Conservation (phyloP, 2,329 filamentous ascomycete genomes). For the Escovopsis sp. region DNA sequence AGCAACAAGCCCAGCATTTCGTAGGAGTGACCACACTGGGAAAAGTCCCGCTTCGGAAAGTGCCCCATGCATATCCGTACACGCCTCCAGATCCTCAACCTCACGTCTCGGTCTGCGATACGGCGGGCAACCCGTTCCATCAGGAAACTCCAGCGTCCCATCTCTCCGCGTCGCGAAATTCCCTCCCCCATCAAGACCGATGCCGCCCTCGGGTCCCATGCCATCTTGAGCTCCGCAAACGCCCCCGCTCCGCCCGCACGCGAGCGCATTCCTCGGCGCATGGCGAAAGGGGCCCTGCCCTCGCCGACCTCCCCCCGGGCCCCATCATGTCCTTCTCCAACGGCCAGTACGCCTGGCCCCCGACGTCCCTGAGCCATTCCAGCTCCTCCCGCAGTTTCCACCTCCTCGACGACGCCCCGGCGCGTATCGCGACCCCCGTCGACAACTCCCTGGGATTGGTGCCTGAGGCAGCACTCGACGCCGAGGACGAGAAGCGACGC, state of each 20-base stretch:
- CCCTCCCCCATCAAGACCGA: constrained; percentile 33
- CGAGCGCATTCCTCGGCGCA: constrained; percentile 37
- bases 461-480: constrained; percentile 45
- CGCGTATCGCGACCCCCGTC: constrained; percentile 34
- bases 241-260: constrained; percentile 33
- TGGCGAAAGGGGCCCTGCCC: constrained; percentile 36
- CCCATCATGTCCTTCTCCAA: constrained; percentile 51
- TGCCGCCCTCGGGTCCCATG: constrained; percentile 34
- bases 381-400: constrained; percentile 36
- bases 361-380: constrained; percentile 35
- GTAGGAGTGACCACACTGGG: constrained; percentile 11
- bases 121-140: constrained; percentile 32
- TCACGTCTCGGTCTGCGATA: constrained; percentile 39
- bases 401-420: constrained; percentile 43
- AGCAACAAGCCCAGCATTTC: no score
- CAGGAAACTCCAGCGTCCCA: constrained; percentile 33
- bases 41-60: constrained; percentile 25
- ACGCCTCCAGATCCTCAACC: constrained; percentile 33
- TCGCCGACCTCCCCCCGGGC: constrained; percentile 33
- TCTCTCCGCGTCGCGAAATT: constrained; percentile 25
- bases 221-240: constrained; percentile 30
- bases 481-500: constrained; percentile 55
- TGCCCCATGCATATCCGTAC: constrained; percentile 13
- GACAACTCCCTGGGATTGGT: constrained; percentile 34
- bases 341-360: constrained; percentile 49